Conservation (phyloP, 2,329 filamentous ascomycete species). For the Colletotrichum theobromicola region DNA sequence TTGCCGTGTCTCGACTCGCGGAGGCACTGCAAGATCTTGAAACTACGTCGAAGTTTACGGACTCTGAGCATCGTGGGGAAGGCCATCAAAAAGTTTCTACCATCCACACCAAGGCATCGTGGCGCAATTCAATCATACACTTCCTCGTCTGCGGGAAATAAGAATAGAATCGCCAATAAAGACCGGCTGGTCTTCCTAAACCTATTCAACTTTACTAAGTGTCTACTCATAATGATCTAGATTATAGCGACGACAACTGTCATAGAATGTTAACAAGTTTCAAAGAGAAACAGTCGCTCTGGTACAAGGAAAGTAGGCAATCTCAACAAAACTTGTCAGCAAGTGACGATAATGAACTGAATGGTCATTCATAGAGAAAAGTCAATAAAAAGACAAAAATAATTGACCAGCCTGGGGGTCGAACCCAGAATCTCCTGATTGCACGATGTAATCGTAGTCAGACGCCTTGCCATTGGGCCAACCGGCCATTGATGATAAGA, state of each 20-base stretch:
- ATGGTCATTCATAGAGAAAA: not conserved
- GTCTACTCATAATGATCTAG: not conserved
- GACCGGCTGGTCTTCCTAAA: not conserved
- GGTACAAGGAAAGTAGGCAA: not conserved
- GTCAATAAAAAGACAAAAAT: not conserved
- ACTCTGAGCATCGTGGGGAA: not conserved
- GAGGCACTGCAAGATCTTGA: not conserved
- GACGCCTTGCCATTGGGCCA: conserved; percentile 1
- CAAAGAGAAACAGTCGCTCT: not conserved
- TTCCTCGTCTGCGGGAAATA: not conserved
- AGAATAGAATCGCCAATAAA: no score
- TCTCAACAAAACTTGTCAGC: not conserved
- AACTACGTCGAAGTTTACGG: no score
- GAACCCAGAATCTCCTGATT: conserved; percentile 21
- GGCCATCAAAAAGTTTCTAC: no score
- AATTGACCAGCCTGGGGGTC: conserved; percentile 21
- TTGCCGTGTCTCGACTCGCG: not conserved
- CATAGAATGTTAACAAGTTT: no score
- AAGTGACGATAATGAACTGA: not conserved
- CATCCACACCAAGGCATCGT: no score
- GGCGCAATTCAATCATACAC: not conserved
- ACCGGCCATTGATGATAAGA: not conserved
- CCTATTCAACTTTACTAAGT: not conserved
- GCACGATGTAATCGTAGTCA: not conserved
- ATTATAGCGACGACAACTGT: not conserved